Conservation (phyloP, 768 basidiomycete species). For the Bullera alba region DNA sequence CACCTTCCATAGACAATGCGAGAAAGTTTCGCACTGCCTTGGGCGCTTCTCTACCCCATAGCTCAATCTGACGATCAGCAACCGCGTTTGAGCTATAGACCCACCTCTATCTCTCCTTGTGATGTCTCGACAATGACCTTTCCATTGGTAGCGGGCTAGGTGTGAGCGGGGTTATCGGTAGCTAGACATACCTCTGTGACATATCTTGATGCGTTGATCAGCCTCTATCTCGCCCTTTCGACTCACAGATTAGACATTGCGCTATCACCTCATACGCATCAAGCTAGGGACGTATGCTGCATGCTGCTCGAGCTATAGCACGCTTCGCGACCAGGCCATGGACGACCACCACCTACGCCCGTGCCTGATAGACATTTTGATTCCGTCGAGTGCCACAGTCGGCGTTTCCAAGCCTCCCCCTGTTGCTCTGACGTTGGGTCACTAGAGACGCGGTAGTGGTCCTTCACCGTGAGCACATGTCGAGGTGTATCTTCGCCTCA, state of each 20-base stretch:
- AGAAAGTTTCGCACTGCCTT: conserved; percentile 89
- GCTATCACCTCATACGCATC: no score
- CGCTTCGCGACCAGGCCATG: no score
- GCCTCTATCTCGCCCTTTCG: background rate
- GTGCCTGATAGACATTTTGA: no score
- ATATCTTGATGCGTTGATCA: conserved; percentile 18
- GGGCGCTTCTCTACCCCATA: conserved; percentile 96
- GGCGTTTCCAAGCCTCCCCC: no score
- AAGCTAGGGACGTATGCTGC: no score
- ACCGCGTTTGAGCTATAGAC: conserved; percentile 2
- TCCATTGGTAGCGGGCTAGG: conserved; percentile 60
- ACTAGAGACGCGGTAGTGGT: no score
- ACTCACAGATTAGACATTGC: conserved; percentile 43
- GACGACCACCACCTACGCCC: no score
- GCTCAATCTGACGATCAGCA: conserved; percentile 58
- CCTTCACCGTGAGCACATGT: no score
- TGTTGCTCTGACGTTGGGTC: no score
- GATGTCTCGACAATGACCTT: conserved; percentile 84
- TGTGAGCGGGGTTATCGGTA: background rate
- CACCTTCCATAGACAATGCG: conserved; percentile 81
- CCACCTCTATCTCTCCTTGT: conserved; percentile 59
- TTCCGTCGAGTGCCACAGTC: no score
- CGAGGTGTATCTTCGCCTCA: background rate
- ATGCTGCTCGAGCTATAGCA: no score
- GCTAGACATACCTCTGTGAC: conserved; percentile 33